A percentile compares a stretch with the other conserved stretches of the same genome.
Evolutionary conservation across 805 yeast species (phyloP).

Genomic region (Nakazawaea siamensis): DNA sequence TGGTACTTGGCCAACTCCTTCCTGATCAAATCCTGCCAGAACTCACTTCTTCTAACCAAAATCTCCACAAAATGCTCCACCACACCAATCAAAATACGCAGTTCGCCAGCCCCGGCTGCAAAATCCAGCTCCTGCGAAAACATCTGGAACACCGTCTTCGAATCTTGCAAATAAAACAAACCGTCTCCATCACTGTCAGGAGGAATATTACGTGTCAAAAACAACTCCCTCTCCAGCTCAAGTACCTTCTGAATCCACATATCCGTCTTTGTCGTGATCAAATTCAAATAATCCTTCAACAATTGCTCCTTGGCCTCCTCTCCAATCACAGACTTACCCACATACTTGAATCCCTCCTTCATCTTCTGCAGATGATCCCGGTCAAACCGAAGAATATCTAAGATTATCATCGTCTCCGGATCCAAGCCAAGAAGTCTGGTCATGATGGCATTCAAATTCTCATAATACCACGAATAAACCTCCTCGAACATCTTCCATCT

Average conservation of each 20-base stretch:
- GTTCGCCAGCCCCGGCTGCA: conserved; percentile 79
- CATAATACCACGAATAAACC: conserved; percentile 59
- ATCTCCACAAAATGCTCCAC: conserved; percentile 61
- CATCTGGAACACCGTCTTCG: conserved; percentile 72
- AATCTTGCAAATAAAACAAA: conserved; percentile 62
- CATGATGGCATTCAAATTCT: conserved; percentile 55
- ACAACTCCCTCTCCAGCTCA: conserved; percentile 56
- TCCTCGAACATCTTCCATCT: conserved; percentile 66
- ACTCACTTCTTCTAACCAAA: conserved; percentile 50
- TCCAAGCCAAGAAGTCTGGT: conserved; percentile 56
- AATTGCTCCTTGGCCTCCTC: conserved; percentile 66
- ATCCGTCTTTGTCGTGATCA: conserved; percentile 63
- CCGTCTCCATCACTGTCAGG: conserved; percentile 62
- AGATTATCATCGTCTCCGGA: conserved; percentile 71
- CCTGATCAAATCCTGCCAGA: conserved; percentile 51
- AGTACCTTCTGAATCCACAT: conserved; percentile 79
- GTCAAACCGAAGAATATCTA: conserved; percentile 72
- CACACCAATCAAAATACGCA: conserved; percentile 71
- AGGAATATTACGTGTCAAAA: conserved; percentile 56
- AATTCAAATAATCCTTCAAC: conserved; percentile 67
- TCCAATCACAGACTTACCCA: conserved; percentile 50
- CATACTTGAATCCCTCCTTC: conserved; percentile 39
- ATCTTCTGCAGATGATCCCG: conserved; percentile 52
- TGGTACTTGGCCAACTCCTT: conserved; percentile 35
- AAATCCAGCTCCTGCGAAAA: conserved; percentile 85